Evolutionary conservation across 2,329 filamentous ascomycete species (phyloP), one percentile per base, ranked within the genome.

Genomic region (Colletotrichum paranaense): DNA sequence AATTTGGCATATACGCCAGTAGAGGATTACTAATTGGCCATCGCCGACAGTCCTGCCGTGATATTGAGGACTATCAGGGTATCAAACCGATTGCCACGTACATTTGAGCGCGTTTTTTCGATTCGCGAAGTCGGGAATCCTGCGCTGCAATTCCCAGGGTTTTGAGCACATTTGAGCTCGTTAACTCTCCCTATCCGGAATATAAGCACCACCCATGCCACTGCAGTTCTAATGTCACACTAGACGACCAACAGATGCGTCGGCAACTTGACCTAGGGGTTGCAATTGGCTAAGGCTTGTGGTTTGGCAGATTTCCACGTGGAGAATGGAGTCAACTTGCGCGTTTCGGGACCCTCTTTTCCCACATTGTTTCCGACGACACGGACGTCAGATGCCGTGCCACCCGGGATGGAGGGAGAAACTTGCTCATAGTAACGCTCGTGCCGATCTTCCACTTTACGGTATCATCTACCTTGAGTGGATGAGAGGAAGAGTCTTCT

Each of bases 131-230:
- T 24, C 24, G 14, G 30, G n/a, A 32, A 55, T 35, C n/a, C 12
- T 53, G 16, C 26, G 49, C 9, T 59, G 42, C 16, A 32, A 52
- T 35, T 42, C 7, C 52, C 32, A 35, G 42, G 22, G 67, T 49
- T 32, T 59, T 66, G 71, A 70, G 67, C 60, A 49, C 26, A 56
- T 71, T 73, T 72, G 69, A 72, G 69, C 52, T 26, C 12, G n/a
- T 72, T 68, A 35, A 24, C 26, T 24, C n/a, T 9, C 42, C 28
- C 6, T 30, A 22, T n/a, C 28, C 49, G 42, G 19, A 16, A 46
- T 19, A 46, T 32, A 63, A 22, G 30, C 30, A 53, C 60, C 5
- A 19, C 28, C 14, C 8, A 26, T 16, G 30, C 11, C 28, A 11
- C 19, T 6, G 19, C 2, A 1, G 4, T 55, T n/a, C 57, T 12